Base-by-base conservation (phyloP, 345 rosid genomes). In the Hibiscus syriacus region DNA sequence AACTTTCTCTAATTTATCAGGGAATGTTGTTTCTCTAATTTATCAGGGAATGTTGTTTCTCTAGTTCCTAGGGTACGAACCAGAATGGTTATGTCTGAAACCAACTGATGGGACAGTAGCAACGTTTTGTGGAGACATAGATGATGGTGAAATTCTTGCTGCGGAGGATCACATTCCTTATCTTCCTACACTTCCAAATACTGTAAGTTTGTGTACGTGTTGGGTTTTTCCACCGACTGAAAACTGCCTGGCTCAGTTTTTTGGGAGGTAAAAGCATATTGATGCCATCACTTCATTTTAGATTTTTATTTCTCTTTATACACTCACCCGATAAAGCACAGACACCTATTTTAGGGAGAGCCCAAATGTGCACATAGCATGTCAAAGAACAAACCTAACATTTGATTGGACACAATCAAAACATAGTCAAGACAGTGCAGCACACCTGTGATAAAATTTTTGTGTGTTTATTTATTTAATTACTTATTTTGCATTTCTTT, bases 71-170 rank as follows among this genome's bases (percentile, higher is more conserved):
- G 74, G 77, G 30, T 75, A 71, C 77, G 67, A 55, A 76, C 84
- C 73, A 85, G 74, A 70, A 75, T 94, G 86, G 75, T 87, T 22
- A 70, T 94, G 92, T 83, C 84, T 70, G 90, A 94, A 88, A 81
- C 82, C 83, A 63, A 78, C 74, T 27, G 92, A 89, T 77, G 96
- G 97, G 72, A 88, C 96, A 25, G 87, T 95, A 60, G 96, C 92
- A 67, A 76, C 92, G 84, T 79, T 76, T 74, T 87, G 82, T 80
- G 99, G 93, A 70, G 99, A 95, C 67, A 32, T 81, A 62, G 93
- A 86, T 27, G 97, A 92, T 61, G 79, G 73, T 41, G 92, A 91
- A 74, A 32, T 81, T 80, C 85, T 82, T 48, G 78, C 82, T 20
- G 81, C 73, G 11, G 99, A 91, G 83, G 96, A 94, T 54, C 54